Conservation (phyloP, 441 rosid species). For the Pelargonium fulgidum region DNA sequence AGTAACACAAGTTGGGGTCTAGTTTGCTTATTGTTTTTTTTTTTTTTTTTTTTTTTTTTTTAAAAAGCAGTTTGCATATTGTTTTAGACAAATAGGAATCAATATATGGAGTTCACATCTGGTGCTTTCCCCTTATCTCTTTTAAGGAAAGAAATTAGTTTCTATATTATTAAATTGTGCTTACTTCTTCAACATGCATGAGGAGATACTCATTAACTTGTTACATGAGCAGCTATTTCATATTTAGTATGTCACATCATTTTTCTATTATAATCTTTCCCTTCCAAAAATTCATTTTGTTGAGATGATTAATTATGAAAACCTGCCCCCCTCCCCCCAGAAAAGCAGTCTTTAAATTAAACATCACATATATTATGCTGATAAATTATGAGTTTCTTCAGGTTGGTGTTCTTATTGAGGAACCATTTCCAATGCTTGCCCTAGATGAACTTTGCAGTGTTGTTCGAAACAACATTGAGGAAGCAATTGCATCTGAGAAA, state of each 20-base stretch:
- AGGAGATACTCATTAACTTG: too few relatives aligned
- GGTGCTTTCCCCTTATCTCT: not conserved
- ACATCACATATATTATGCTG: not conserved
- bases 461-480: constrained; percentile 47
- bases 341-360: too few relatives aligned
- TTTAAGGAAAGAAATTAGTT: not conserved
- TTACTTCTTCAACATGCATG: too few relatives aligned
- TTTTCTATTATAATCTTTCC: not conserved
- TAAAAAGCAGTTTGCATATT: too few relatives aligned
- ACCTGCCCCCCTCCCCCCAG: not conserved
- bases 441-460: constrained; percentile 67
- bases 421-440: constrained; percentile 86
- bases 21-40: too few relatives aligned
- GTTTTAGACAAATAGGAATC: too few relatives aligned
- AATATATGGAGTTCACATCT: not conserved
- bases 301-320: not conserved
- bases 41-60: too few relatives aligned
- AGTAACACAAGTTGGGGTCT: not conserved
- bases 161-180: not conserved
- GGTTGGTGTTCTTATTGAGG: constrained; percentile 97
- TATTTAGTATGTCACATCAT: not conserved
- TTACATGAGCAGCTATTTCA: not conserved
- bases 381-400: constrained; percentile 22
- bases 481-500: constrained; percentile 53
- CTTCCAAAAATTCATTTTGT: not conserved